A percentile compares a stretch with the other conserved stretches of the same genome.
Evolutionary conservation across 805 yeast genomes (phyloP).

Genomic region (Saturnispora sekii): DNA sequence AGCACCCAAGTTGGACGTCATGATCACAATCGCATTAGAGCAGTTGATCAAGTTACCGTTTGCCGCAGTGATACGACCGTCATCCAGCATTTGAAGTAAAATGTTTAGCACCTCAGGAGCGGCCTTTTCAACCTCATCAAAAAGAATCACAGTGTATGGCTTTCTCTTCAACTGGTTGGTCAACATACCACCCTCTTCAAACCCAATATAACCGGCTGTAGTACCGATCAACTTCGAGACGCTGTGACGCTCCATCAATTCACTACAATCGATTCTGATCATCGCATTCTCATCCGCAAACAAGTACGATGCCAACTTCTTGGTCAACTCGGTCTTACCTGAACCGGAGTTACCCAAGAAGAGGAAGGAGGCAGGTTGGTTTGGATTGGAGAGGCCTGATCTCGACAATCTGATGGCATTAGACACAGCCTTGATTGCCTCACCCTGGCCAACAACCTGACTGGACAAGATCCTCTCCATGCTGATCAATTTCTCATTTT

Average conservation of each 20-base stretch:
- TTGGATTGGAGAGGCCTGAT: constrained; percentile 92
- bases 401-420: constrained; percentile 89
- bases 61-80: constrained; percentile 91
- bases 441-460: constrained; percentile 90
- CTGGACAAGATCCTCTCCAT: constrained; percentile 83
- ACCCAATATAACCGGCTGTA: constrained; percentile 95
- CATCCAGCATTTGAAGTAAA: constrained; percentile 85
- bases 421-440: constrained; percentile 92
- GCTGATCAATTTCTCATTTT: constrained; percentile 82
- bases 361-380: constrained; percentile 92
- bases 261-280: constrained; percentile 97
- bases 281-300: constrained; percentile 95
- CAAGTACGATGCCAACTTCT: constrained; percentile 90
- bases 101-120: constrained; percentile 96
- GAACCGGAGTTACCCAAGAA: constrained; percentile 95
- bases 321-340: constrained; percentile 97
- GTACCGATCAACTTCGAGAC: constrained; percentile 94
- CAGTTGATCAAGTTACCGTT: constrained; percentile 92
- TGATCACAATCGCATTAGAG: constrained; percentile 82
- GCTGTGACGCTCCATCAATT: constrained; percentile 89
- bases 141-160: constrained; percentile 92
- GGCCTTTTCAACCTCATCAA: constrained; percentile 97
- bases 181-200: constrained; percentile 93
- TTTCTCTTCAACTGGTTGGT: constrained; percentile 86
- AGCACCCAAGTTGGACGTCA: constrained; percentile 98